phyloP scores from a whole-genome alignment of 2,329 filamentous ascomycete species.

The Dactylonectria estremocensis region DNA sequence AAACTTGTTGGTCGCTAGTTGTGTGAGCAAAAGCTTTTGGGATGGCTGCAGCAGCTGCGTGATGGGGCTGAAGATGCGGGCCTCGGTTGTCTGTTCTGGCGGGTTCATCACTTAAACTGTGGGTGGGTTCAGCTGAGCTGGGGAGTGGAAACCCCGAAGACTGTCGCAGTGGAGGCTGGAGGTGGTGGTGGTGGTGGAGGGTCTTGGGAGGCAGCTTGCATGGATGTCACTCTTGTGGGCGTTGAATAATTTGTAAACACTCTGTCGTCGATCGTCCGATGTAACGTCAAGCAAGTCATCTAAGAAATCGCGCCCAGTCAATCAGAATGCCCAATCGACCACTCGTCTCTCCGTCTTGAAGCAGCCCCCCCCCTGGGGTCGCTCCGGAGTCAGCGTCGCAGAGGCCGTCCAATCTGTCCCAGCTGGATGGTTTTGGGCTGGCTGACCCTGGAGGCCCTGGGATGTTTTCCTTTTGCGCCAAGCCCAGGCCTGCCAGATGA shows the following conservation, averaged over 20 bases:
- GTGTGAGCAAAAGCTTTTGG: background rate
- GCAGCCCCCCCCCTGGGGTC: background rate
- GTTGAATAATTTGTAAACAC: slow-evolving; percentile 10
- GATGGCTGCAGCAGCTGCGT: too few species aligned
- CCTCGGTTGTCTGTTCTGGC: background rate
- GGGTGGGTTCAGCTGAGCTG: background rate
- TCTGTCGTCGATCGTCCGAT: slow-evolving; percentile 1
- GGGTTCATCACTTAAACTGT: background rate
- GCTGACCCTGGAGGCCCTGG: slow-evolving; percentile 9
- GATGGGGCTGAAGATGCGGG: background rate
- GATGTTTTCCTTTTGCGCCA: background rate
- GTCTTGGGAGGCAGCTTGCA: slow-evolving; percentile 2
- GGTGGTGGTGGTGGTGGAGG: background rate
- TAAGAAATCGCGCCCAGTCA: background rate
- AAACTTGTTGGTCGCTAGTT: background rate
- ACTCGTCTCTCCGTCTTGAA: background rate
- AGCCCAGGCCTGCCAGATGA: slow-evolving; percentile 13
- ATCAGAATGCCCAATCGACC: slow-evolving; percentile 13
- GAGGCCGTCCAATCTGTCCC: slow-evolving; percentile 7
- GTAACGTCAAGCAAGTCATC: background rate
- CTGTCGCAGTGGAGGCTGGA: background rate
- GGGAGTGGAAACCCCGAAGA: background rate
- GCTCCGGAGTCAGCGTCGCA: slow-evolving; percentile 21
- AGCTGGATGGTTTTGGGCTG: slow-evolving; percentile 29
- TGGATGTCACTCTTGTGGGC: background rate